A percentile compares a stretch with the other conserved stretches of the same genome.
Conservation (phyloP, 352 stramenopile genomes). For the Globisporangium paddicum region DNA sequence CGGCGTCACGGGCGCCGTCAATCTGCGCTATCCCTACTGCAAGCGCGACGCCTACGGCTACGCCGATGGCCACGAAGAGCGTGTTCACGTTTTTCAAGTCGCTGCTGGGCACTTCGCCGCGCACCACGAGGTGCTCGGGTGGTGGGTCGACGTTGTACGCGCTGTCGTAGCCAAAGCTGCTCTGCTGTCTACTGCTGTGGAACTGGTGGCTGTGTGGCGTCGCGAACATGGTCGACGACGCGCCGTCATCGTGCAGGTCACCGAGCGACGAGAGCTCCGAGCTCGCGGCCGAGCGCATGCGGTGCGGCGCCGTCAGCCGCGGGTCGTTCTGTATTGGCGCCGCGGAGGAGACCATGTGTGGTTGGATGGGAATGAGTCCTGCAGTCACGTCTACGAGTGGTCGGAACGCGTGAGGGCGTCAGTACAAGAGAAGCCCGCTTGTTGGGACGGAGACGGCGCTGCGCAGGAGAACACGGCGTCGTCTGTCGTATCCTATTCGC, state of each 20-base stretch:
- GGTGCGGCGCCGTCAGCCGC: neutral
- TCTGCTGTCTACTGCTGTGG: neutral
- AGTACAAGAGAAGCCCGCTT: neutral
- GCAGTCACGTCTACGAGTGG: neutral
- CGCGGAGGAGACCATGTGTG: neutral
- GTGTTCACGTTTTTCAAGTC: slow-evolving; percentile 13
- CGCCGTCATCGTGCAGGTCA: slow-evolving; percentile 12
- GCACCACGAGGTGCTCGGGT: neutral
- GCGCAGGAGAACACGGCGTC: neutral
- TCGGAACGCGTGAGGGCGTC: neutral
- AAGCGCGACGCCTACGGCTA: slow-evolving; percentile 21
- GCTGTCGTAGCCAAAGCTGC: neutral
- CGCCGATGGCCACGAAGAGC: slow-evolving; percentile 20
- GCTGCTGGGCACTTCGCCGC: slow-evolving; percentile 8
- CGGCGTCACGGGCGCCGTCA: slow-evolving; percentile 9
- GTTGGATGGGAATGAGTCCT: neutral
- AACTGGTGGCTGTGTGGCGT: slow-evolving; percentile 1
- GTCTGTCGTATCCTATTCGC: neutral
- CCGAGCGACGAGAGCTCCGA: slow-evolving; percentile 14
- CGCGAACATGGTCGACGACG: neutral
- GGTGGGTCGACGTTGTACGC: neutral
- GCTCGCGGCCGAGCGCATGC: slow-evolving; percentile 6
- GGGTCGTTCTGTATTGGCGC: neutral
- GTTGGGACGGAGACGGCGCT: neutral
- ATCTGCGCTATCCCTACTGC: slow-evolving; percentile 19